Percentiles rank a stretch among this genome's conserved stretches.
These are phyloP conservation scores for Fusarium sambucinum DNA, from an alignment of 2,329 filamentous ascomycete species.

Conservation along the genomic window DNA sequence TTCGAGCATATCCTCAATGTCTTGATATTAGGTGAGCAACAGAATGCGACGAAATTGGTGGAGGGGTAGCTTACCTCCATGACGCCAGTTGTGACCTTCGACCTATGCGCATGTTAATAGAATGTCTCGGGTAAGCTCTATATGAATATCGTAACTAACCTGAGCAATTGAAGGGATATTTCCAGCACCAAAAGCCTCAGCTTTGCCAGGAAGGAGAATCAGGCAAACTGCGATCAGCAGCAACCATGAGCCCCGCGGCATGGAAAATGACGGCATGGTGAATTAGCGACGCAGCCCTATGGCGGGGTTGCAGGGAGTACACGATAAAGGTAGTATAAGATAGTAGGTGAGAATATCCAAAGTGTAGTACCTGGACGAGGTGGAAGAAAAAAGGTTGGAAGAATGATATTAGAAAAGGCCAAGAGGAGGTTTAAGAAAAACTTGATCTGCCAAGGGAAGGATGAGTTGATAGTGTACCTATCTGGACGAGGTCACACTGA, in stretches of 20 bases:
- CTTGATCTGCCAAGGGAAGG: conserved; percentile 24
- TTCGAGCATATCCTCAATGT: conserved; percentile 86
- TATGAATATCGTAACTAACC: conserved; percentile 44
- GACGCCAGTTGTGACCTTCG: conserved; percentile 77
- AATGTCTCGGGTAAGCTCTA: neutral
- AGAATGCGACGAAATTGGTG: conserved; percentile 8
- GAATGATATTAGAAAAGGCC: neutral
- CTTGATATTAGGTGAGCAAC: conserved; percentile 53
- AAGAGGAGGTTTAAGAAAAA: conserved; percentile 26
- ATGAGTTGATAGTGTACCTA: conserved; percentile 4
- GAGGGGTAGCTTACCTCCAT: conserved; percentile 65
- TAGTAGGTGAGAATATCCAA: neutral
- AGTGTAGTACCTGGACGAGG: neutral
- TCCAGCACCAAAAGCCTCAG: conserved; percentile 74
- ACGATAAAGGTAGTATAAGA: neutral
- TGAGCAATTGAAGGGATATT: conserved; percentile 76
- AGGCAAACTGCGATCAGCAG: conserved; percentile 64
- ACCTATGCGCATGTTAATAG: conserved; percentile 57
- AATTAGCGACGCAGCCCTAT: conserved; percentile 45
- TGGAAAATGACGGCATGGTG: conserved; percentile 61
- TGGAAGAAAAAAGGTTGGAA: neutral
- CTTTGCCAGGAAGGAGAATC: conserved; percentile 67
- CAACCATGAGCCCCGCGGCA: conserved; percentile 64
- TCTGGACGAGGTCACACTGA: conserved; percentile 42
- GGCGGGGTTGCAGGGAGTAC: conserved; percentile 37